phyloP scores from a whole-genome alignment of 192 early-diverging fungal species.

The Gigaspora rosea region DNA sequence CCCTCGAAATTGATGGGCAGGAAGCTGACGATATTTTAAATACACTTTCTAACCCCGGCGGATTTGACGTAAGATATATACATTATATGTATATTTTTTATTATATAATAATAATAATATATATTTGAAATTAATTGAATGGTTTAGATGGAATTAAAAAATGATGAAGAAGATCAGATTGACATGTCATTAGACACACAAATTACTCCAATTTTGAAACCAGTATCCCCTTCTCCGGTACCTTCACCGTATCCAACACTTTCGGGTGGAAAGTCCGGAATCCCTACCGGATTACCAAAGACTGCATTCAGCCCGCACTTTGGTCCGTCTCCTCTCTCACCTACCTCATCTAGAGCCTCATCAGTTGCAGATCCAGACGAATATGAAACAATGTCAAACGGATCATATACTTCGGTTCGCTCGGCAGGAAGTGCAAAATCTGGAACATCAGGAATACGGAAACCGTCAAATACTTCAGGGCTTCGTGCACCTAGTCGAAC shows the following conservation, averaged over 20 bases:
- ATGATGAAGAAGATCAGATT: constrained; percentile 18
- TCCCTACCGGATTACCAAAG: constrained; percentile 14
- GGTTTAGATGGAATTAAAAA: no score
- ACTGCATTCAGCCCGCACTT: constrained; percentile 20
- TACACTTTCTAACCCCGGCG: not conserved
- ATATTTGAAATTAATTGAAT: no score
- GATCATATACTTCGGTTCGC: constrained; percentile 27
- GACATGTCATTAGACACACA: constrained; percentile 18
- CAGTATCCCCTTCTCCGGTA: constrained; percentile 18
- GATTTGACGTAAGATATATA: constrained; percentile 17
- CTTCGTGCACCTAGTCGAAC: constrained; percentile 22
- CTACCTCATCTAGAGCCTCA: constrained; percentile 29
- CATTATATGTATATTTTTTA: not conserved
- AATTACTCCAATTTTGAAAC: constrained; percentile 14
- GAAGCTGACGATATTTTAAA: constrained; percentile 31
- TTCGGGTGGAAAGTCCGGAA: constrained; percentile 9
- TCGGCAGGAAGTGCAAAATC: constrained; percentile 24
- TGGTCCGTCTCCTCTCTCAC: constrained; percentile 24
- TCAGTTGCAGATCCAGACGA: constrained; percentile 28
- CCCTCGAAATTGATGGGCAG: constrained; percentile 13
- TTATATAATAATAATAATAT: no score
- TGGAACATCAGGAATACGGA: constrained; percentile 2
- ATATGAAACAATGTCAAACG: constrained; percentile 32
- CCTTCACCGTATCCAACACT: constrained; percentile 11
- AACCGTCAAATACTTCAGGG: constrained; percentile 7